phyloP scores from a whole-genome alignment of 2,329 filamentous ascomycete species.

The Fusarium sp. region DNA sequence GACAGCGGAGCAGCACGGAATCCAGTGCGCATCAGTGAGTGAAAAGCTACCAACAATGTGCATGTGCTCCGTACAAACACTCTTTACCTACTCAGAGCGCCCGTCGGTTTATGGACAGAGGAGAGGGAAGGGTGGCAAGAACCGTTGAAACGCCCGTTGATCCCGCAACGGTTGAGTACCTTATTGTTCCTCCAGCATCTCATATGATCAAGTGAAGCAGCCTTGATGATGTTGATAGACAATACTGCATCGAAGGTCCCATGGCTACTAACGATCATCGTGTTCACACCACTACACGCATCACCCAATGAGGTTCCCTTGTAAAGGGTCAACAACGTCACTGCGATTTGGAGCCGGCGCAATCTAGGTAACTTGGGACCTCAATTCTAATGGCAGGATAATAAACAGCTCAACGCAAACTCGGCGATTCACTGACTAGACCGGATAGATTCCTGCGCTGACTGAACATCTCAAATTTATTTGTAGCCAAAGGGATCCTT shows the following conservation, averaged over 20 bases:
- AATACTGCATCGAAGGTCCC: background rate
- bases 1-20: background rate
- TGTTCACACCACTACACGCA: background rate
- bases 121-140: conserved; percentile 2
- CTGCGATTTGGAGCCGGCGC: background rate
- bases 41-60: background rate
- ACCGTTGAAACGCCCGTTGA: conserved; percentile 26
- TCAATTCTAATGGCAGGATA: too few species aligned
- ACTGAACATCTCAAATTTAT: background rate
- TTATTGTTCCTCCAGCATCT: background rate
- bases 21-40: background rate
- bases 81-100: background rate
- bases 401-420: background rate
- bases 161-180: conserved; percentile 6
- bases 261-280: background rate
- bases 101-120: background rate
- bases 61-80: background rate
- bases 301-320: background rate
- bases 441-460: background rate
- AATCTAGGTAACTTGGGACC: background rate
- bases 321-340: conserved; percentile 14
- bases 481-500: background rate
- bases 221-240: conserved; percentile 1
- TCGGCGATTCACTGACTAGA: background rate
- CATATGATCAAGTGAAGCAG: conserved; percentile 20